phyloP scores from a whole-genome alignment of 352 stramenopile genomes.

The Saprolegnia diclina region DNA sequence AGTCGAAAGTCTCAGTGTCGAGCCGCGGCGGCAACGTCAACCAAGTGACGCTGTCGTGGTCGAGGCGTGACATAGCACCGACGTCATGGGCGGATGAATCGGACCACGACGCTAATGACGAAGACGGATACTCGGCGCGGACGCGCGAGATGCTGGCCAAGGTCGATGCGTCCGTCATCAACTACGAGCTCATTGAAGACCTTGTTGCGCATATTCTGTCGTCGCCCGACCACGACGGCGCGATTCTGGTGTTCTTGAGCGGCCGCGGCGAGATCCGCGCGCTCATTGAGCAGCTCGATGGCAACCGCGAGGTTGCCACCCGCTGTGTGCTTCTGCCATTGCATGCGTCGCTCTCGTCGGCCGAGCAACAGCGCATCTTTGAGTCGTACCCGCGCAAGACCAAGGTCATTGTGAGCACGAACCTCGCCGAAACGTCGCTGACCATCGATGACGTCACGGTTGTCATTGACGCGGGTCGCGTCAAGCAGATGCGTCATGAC shows the following conservation, averaged over 20 bases:
- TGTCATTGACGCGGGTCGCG: conserved; percentile 95
- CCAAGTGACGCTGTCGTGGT: conserved; percentile 22
- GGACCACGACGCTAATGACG: conserved; percentile 4
- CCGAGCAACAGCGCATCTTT: conserved; percentile 94
- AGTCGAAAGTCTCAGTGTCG: neutral
- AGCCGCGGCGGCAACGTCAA: conserved; percentile 3
- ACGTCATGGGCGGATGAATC: neutral
- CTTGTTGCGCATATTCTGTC: conserved; percentile 78
- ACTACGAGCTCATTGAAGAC: conserved; percentile 91
- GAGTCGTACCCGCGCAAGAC: conserved; percentile 44
- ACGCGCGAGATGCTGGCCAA: conserved; percentile 78
- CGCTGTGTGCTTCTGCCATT: conserved; percentile 79
- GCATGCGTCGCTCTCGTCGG: conserved; percentile 89
- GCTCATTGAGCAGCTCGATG: conserved; percentile 64
- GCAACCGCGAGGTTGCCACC: conserved; percentile 46
- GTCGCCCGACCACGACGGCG: conserved; percentile 43
- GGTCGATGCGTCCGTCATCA: conserved; percentile 89
- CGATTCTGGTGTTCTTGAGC: conserved; percentile 95
- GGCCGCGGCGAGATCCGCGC: conserved; percentile 92
- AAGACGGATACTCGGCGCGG: conserved; percentile 77
- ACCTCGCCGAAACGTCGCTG: conserved; percentile 95
- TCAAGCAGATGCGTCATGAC: conserved; percentile 87
- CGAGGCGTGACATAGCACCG: neutral
- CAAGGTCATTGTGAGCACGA: conserved; percentile 96
- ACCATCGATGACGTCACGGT: conserved; percentile 93